Evolutionary conservation across 495 filamentous ascomycete species (phyloP), one percentile per base, ranked within the genome.

Genomic region (Aspergillus steynii): DNA sequence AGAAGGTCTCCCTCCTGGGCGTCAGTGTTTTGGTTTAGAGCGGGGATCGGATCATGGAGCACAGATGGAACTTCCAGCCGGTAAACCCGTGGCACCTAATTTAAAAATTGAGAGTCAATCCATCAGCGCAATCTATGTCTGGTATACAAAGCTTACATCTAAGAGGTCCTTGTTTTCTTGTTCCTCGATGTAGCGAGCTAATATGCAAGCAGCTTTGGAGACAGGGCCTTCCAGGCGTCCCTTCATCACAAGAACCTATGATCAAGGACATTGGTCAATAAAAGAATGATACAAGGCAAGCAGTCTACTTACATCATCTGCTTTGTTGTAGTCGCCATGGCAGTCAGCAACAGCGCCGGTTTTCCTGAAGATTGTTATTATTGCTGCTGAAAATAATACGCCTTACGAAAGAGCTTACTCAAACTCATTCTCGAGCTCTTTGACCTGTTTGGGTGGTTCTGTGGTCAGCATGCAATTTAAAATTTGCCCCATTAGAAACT

Each of bases 81-180:
- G 31, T 57, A 56, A 25, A 66, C 46, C 8, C 69, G 60, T 4
- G 66, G 69, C 48, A 63, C 61, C 69, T 71, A 28, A 37, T n/a
- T 9, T 25, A 31, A 50, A 32, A 14, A 27, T 37, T 7, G 1
- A 25, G 20, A 25, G 49, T 28, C 20, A 45, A 29, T 37, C 8
- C 2, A 55, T 29, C 29, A 27, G 20, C 1, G 47, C 55, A 29
- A 58, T 59, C 9, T 20, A 46, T 45, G 12, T 29, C 9, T 50
- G 29, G 15, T 46, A 1, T 5, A 45, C 7, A 27, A 57, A 4
- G 45, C 65, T 25, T 60, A 74, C 72, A 60, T 72, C 68, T 12
- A 72, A 49, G 4, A 72, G 54, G 50, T 74, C 66, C 32, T 70
- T 68, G 20, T 62, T 54, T 12, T 46, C 63, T 9, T 74, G 63